Evolutionary conservation across 768 basidiomycete genomes (phyloP).

Genomic region (Leucocoprinus birnbaumii): DNA sequence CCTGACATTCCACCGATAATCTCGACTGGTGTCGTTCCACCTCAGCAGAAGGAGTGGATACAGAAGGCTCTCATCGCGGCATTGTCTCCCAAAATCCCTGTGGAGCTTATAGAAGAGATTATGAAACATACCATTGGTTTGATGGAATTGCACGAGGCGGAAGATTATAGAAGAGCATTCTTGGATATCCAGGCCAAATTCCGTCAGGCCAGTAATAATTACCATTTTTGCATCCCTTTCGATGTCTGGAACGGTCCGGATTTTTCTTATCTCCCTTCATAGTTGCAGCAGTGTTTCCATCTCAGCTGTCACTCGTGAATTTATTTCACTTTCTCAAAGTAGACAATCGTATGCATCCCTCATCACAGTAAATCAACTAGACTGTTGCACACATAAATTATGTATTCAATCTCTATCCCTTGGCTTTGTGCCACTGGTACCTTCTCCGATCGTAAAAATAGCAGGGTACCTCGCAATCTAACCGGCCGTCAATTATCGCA

Average conservation of each 20-base stretch:
- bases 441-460: slow-evolving; percentile 20
- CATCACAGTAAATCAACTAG: too few species aligned
- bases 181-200: slow-evolving; percentile 32
- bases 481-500: background rate
- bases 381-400: too few species aligned
- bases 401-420: too few species aligned
- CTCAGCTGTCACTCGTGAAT: too few species aligned
- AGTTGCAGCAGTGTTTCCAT: background rate
- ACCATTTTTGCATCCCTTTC: slow-evolving; percentile 50
- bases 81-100: slow-evolving; percentile 33
- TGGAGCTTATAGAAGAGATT: slow-evolving; percentile 42
- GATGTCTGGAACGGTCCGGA: slow-evolving; percentile 41
- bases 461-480: slow-evolving; percentile 23
- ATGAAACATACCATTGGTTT: slow-evolving; percentile 34
- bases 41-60: slow-evolving; percentile 50
- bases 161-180: slow-evolving; percentile 26
- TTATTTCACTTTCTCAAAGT: too few species aligned
- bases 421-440: background rate
- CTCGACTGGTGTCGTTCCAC: slow-evolving; percentile 42
- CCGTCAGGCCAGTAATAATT: slow-evolving; percentile 35
- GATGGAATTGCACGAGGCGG: slow-evolving; percentile 36
- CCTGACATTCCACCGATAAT: slow-evolving; percentile 37
- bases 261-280: background rate
- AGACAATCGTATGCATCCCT: too few species aligned
- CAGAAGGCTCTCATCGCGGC: slow-evolving; percentile 31